Evolutionary conservation across 163 green algal species (phyloP), one percentile per base, ranked within the genome.

Genomic region (Smithsoniella earleae): DNA sequence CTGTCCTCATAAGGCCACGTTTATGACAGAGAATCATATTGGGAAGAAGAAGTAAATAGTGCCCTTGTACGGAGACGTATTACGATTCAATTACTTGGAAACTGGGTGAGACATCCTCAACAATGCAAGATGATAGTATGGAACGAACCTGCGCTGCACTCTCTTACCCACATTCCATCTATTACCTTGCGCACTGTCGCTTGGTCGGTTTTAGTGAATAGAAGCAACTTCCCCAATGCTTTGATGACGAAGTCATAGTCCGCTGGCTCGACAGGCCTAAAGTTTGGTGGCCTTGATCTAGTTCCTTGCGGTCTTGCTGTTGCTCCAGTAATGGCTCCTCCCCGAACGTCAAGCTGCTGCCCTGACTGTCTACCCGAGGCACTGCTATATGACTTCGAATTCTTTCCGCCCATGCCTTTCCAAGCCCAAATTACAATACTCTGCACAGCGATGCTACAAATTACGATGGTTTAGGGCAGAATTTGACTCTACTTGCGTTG

Each of bases 141-240:
- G 25, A 13, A 33, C 58, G 43, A 30, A 69, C 58, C 58, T 37
- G 58, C 58, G 43, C 43, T 31, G 43, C 20, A 33, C 6, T 69
- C 25, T 34, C 58, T 36, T 34, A 45, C 84, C 76, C 85, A 87
- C 84, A 88, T 91, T 46, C 90, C 83, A 20, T 72, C 65, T 22
- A 94, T 89, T 36, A 96, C 80, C 43, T 86, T 88, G 16, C 79
- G 80, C 75, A 94, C 89, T 20, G 87, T 25, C 8, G 58, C 73
- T 1, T 69, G n/a, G 30, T 95, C 89, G 44, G 95, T 76, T 43
- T 89, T 84, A 45, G 83, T 87, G 78, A 96, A 96, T 16, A 96
- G 76, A 27, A 96, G 81, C 72, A 96, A 79, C 49, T 93, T 92
- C 46, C 79, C 79, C 22, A 96, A 80, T 0, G 82, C 83, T 78